phyloP scores from a whole-genome alignment of 2,329 filamentous ascomycete genomes.

The Coniochaeta hoffmannii region DNA sequence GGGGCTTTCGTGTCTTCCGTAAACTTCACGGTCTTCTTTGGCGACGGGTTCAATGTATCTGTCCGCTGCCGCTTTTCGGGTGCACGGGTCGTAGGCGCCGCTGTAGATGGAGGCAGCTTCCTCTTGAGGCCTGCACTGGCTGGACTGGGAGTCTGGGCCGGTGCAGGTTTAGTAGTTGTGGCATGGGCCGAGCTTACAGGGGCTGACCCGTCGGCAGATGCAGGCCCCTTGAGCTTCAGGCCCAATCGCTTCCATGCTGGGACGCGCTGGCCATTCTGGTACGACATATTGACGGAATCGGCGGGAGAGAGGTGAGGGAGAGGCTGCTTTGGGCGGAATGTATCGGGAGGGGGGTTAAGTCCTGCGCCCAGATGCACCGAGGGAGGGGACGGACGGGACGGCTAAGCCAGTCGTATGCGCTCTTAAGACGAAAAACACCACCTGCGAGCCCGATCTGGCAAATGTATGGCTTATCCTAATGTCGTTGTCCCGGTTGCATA shows the following conservation, averaged over 20 bases:
- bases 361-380: slow-evolving; percentile 2
- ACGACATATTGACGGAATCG: slow-evolving; percentile 31
- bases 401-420: slow-evolving; percentile 4
- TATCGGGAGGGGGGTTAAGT: not conserved
- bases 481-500: not conserved
- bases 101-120: slow-evolving; percentile 36
- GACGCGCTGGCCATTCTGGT: slow-evolving; percentile 29
- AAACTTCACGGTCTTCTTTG: slow-evolving; percentile 42
- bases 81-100: not conserved
- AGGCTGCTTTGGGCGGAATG: not conserved
- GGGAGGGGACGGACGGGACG: slow-evolving; percentile 6
- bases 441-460: not conserved
- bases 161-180: slow-evolving; percentile 10
- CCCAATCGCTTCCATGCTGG: slow-evolving; percentile 58
- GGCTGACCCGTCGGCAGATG: slow-evolving; percentile 25
- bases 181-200: slow-evolving; percentile 11
- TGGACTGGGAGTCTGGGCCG: slow-evolving; percentile 13
- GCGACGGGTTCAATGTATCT: slow-evolving; percentile 15
- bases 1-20: slow-evolving; percentile 30
- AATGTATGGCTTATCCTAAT: not conserved
- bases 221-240: slow-evolving; percentile 49
- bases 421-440: not conserved
- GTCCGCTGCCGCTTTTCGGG: slow-evolving; percentile 27
- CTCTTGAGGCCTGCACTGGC: slow-evolving; percentile 35
- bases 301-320: slow-evolving; percentile 12